Base-by-base conservation (phyloP, 2,329 filamentous ascomycete genomes). In the Cercospora canescens region DNA sequence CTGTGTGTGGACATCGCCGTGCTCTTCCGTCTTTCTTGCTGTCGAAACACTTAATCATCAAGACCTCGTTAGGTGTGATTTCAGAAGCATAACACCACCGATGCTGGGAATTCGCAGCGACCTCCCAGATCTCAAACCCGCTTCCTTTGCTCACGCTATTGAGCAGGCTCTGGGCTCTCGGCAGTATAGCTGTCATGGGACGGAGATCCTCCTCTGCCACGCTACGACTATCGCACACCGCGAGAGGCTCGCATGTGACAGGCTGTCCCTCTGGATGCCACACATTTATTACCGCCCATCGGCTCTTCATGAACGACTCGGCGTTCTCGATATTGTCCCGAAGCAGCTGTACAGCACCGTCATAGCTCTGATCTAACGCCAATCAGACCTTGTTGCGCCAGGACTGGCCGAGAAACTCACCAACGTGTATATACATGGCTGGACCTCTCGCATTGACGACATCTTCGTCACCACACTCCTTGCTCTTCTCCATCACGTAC, bases 11-110 rank as follows among this genome's bases (percentile, higher is more conserved):
- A 9, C 39, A 18, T 28, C 56, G 37, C 35, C 48, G 52, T 39
- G 63, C 63, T 32, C 24, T 32, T 16, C 63, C 63, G 32, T 64
- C 63, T 21, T 41, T 60, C 41, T 54, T 64, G 16, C 37, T 54
- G 48, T 60, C 63, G 28, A 60, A 60, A 28, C 57, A 60, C 34
- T 64, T 60, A 14, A 64, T 45, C 63, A 60, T 6, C 28, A 64
- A 41, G 11, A 11, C 35, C 28, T 64, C 63, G 8, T 64, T 50
- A n/a, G 56, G 57, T 18, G n/a, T 55, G 32, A 64, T 55, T 9
- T 58, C 35, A 26, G 55, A 60, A 6, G 26, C 63, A 35, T 55
- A 60, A 35, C 56, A 55, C 57, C 63, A 64, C 8, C 37, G 48
- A 58, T 64, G 63, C 18, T 45, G 16, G 4, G 63, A 34, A 24